These are phyloP conservation scores for Aureobasidium sp. DNA, from an alignment of 2,329 filamentous ascomycete genomes.

Conservation along the genomic window DNA sequence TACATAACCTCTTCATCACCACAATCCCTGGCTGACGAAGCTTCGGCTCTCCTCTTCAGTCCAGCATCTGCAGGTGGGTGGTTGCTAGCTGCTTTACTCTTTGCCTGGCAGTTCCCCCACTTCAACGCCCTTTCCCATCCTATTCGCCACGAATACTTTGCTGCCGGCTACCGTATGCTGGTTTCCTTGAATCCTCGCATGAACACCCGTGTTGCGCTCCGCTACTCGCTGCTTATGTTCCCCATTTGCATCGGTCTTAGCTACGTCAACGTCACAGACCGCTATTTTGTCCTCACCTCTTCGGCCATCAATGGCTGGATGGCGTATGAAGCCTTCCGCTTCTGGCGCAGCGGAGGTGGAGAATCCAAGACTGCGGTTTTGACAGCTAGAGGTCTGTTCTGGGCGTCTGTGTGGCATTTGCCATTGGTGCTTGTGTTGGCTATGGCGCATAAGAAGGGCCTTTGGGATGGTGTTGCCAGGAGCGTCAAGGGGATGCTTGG, in stretches of 20 bases:
- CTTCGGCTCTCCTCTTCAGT: constrained; percentile 30
- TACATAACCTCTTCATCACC: constrained; percentile 32
- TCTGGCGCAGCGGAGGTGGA: constrained; percentile 72
- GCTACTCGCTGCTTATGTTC: constrained; percentile 80
- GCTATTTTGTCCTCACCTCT: constrained; percentile 75
- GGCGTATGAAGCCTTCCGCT: constrained; percentile 66
- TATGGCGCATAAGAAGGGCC: constrained; percentile 85
- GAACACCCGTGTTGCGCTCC: constrained; percentile 78
- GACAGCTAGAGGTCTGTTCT: constrained; percentile 79
- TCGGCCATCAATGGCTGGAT: constrained; percentile 82
- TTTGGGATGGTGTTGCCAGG: constrained; percentile 78
- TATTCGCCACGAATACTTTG: constrained; percentile 82
- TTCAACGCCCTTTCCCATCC: constrained; percentile 91
- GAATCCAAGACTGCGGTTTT: constrained; percentile 45
- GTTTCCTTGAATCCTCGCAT: constrained; percentile 78
- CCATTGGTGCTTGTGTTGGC: constrained; percentile 84
- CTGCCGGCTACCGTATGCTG: constrained; percentile 63
- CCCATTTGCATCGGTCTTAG: constrained; percentile 79
- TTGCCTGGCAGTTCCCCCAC: constrained; percentile 97
- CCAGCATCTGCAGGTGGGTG: constrained; percentile 61
- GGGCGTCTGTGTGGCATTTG: constrained; percentile 96
- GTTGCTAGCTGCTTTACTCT: constrained; percentile 76
- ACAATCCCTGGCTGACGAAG: constrained; percentile 22
- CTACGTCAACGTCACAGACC: constrained; percentile 73
- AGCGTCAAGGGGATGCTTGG: constrained; percentile 54